A percentile compares a stretch with the other conserved stretches of the same genome.
phyloP scores from a whole-genome alignment of 1,284 basidiomycete genomes.

The Malassezia vespertilionis region DNA sequence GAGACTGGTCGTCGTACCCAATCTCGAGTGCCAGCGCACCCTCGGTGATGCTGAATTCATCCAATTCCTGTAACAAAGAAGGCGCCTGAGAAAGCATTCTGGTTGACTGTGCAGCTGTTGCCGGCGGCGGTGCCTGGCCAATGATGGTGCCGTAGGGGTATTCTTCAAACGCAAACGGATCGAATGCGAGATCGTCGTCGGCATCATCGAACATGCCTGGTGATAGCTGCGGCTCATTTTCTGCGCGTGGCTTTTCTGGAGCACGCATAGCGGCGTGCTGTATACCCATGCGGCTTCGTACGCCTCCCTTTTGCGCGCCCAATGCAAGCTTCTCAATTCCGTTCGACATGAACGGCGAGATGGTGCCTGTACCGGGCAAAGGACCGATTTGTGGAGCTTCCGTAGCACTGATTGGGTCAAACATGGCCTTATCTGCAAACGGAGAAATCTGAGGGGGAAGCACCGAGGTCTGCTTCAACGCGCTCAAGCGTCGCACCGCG shows the following conservation, averaged over 20 bases:
- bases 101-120: not conserved
- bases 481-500: not conserved
- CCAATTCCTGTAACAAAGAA: not conserved
- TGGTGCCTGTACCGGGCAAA: not conserved
- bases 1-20: not conserved
- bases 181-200: constrained; percentile 9
- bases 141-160: constrained; percentile 18
- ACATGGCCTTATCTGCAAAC: no score
- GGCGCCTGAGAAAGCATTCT: not conserved
- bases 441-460: no score
- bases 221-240: not conserved
- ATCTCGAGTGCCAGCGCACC: constrained; percentile 5
- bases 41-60: constrained; percentile 11
- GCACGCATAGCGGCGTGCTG: no score
- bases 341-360: not conserved
- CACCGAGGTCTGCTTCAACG: no score
- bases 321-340: no score
- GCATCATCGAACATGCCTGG: constrained; percentile 16
- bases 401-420: not conserved
- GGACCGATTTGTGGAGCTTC: constrained; percentile 1
- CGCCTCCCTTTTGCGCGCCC: not conserved
- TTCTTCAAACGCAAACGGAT: constrained; percentile 10
- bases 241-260: no score
- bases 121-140: not conserved
- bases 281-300: no score